Base-by-base conservation (phyloP, 108 stramenopile species). In the Fistulifera pelliculosa region DNA sequence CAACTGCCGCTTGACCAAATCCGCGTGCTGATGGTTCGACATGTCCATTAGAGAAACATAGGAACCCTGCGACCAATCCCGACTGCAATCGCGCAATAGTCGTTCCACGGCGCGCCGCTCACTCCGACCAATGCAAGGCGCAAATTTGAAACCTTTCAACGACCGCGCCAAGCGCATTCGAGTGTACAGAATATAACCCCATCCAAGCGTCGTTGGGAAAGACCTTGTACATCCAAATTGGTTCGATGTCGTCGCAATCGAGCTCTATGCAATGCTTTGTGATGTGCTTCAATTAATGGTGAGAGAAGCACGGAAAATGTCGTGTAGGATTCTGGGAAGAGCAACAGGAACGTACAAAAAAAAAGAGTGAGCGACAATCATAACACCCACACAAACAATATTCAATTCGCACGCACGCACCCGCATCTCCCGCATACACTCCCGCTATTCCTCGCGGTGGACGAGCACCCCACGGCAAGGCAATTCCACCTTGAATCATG, bases 101-200 rank as follows among this genome's bases (percentile, higher is more conserved):
- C 76, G 78, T 53, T 86, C 56, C 21, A 60, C 47, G 50, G 71
- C 68, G 13, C 85, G 58, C 16, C 85, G 68, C 39, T 83, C 76
- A 24, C 47, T 50, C 13, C 81, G 52, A 27, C 71, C 65, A 73
- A 87, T 87, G 22, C 79, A 74, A 11, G 90, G 71, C 8, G 90
- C 85, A 62, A 95, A 87, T 8, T 74, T 66, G 35, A 91, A 71
- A 22, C 91, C 90, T 41, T 86, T 70, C 28, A 95, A 67, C 2
- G 77, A 81, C 24, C 94, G 68, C 5, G 90, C 89, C 10, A 90
- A 79, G 27, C 94, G 80, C 68, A 95, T 89, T 1, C 94, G 77
- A 12, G 94, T 93, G 38, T 85, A 86, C 38, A 91, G 27, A 31
- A 95, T 88, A 54, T 93, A 95, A 84, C 64, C 12, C 85, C 85